Evolutionary conservation across 1,284 basidiomycete species (phyloP).

Genomic region (Irpex sp.): DNA sequence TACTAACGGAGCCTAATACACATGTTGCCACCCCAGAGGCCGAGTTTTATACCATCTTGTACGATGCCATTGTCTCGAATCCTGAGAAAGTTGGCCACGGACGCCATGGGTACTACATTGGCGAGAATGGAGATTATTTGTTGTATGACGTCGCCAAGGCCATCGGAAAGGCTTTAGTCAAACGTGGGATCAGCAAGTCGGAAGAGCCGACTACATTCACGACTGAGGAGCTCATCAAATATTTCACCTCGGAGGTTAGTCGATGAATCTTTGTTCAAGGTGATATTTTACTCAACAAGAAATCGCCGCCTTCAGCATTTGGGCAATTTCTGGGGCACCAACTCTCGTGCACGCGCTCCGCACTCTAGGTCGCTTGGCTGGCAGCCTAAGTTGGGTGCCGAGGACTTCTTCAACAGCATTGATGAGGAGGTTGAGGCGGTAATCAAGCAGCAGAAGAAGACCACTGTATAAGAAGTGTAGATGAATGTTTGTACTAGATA

Average conservation of each 20-base stretch:
- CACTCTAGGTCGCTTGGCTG: conserved; percentile 38
- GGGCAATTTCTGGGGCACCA: conserved; percentile 24
- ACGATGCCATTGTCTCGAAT: conserved; percentile 13
- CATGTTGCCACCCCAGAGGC: background rate
- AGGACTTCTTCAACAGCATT: conserved; percentile 32
- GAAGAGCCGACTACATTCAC: conserved; percentile 7
- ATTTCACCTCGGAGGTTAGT: conserved; percentile 9
- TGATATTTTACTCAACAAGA: no score
- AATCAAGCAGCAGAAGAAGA: conserved; percentile 11
- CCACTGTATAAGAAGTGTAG: no score
- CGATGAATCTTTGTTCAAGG: no score
- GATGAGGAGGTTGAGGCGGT: conserved; percentile 25
- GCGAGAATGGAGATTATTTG: conserved; percentile 40
- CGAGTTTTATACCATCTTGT: conserved; percentile 6
- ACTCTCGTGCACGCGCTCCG: conserved; percentile 34
- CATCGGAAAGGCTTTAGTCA: conserved; percentile 29
- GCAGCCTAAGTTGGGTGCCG: conserved; percentile 29
- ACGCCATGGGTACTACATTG: conserved; percentile 41
- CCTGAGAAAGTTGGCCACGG: conserved; percentile 30
- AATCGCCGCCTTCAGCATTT: no score
- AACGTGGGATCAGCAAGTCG: conserved; percentile 15
- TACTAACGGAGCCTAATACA: background rate
- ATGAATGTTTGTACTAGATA: no score
- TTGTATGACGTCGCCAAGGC: conserved; percentile 28
- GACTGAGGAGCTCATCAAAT: conserved; percentile 4